Conservation (phyloP, 2,329 filamentous ascomycete genomes). For the Myriosclerotinia curreyana region DNA sequence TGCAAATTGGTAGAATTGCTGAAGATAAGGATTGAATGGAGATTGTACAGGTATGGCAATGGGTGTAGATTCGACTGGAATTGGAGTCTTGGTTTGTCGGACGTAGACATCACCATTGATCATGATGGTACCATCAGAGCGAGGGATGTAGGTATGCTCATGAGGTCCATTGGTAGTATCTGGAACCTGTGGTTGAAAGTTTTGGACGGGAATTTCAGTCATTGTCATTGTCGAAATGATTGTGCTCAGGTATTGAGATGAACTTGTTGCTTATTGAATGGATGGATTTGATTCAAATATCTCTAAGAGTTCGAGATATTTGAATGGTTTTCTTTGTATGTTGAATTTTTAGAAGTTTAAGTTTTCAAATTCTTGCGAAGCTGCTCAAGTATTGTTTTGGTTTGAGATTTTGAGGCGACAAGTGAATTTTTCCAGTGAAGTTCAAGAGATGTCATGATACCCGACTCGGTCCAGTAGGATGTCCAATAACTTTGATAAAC, state of each 20-base stretch:
- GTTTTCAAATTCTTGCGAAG: background rate
- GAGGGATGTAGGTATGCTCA: slow-evolving; percentile 55
- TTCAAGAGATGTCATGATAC: background rate
- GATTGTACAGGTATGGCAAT: slow-evolving; percentile 6
- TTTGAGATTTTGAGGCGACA: background rate
- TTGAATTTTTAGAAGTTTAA: background rate
- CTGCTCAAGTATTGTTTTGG: background rate
- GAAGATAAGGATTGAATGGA: background rate
- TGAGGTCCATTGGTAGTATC: slow-evolving; percentile 56
- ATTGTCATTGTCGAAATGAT: slow-evolving; percentile 41
- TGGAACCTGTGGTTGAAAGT: slow-evolving; percentile 58
- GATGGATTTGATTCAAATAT: slow-evolving; percentile 5
- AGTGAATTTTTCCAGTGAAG: background rate
- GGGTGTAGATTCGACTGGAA: slow-evolving; percentile 12
- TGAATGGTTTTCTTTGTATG: background rate
- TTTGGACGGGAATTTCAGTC: slow-evolving; percentile 44
- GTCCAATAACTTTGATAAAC: background rate
- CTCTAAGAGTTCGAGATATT: background rate
- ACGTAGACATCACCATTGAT: slow-evolving; percentile 30
- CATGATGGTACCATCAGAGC: slow-evolving; percentile 33
- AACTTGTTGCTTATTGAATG: background rate
- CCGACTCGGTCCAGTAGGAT: background rate
- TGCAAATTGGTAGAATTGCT: background rate
- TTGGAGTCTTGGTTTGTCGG: slow-evolving; percentile 12
- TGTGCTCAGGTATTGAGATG: slow-evolving; percentile 24